Base-by-base conservation (phyloP, 257 asterid genomes). In the Fraxinus quadrangulata region DNA sequence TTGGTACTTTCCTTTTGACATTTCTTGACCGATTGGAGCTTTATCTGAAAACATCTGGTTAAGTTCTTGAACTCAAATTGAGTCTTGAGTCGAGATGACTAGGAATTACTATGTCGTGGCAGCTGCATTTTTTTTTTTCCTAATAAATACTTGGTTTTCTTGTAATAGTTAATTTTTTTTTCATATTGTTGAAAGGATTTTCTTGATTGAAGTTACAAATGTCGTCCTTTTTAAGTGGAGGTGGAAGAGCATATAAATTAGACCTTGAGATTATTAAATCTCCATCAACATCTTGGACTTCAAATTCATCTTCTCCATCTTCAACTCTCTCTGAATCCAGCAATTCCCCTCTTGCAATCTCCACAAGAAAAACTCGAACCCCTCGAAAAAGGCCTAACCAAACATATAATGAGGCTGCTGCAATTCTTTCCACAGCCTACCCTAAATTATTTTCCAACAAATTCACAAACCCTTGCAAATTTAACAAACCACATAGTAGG, bases 351-450 rank as follows among this genome's bases (percentile, higher is more conserved):
- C 72, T 87, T 4, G 85, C 88, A 45, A 88, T 94, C 92, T 81
- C 94, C 72, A 94, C 96, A 0, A 71, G 97, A 51, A 94, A 94
- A 67, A 93, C 97, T 9, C 87, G 99, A 0, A 94, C 99, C 0
- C 97, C 96, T 8, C 91, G 99, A 16, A 94, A 94, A 75, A 78
- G 99, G 79, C 97, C 97, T 8, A 94, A 94, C 14, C 97, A 94
- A 45, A 91, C 90, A 0, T 92, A 94, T 87, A 89, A 94, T 75
- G 99, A 94, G 47, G 99, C 99, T 0, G 99, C 97, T 0, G 91
- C 97, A 0, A 83, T 94, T 30, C 91, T 94, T 23, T 94, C 97
- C 81, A 91, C 97, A 2, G 96, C 92, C 2, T 88, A 92, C 24
- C 99, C 99, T 39, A 92, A 92, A 76, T 77, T 94, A 2, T 94